These are phyloP conservation scores for Puccinia triticina DNA, from an alignment of 1,284 basidiomycete species.

Conservation along the genomic window DNA sequence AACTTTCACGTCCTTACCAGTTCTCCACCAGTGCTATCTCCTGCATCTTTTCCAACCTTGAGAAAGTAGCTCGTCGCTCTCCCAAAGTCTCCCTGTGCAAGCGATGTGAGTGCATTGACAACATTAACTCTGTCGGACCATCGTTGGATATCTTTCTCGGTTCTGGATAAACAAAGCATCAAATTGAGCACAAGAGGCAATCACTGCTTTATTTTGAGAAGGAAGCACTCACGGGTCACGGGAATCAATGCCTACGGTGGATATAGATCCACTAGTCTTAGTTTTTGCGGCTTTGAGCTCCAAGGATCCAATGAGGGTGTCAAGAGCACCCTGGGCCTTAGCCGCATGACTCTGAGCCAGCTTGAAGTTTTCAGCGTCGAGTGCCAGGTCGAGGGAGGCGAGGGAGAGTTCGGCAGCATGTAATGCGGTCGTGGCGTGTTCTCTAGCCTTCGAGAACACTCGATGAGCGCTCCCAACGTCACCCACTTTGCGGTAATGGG, in stretches of 20 bases:
- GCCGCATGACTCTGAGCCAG: conserved; percentile 29
- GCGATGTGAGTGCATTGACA: conserved; percentile 71
- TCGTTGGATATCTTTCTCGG: conserved; percentile 55
- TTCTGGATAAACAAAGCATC: conserved; percentile 61
- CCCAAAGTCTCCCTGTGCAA: conserved; percentile 73
- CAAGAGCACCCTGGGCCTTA: background rate
- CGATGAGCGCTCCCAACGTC: conserved; percentile 72
- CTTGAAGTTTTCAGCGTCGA: conserved; percentile 34
- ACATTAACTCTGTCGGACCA: conserved; percentile 68
- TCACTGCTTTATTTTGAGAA: conserved; percentile 47
- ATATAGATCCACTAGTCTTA: conserved; percentile 50
- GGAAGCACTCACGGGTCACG: conserved; percentile 55
- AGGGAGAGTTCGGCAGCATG: conserved; percentile 84
- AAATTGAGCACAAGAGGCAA: conserved; percentile 55
- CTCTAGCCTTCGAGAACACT: conserved; percentile 79
- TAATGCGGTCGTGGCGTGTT: conserved; percentile 79
- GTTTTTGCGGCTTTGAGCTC: conserved; percentile 53
- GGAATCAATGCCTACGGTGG: conserved; percentile 42
- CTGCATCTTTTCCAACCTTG: conserved; percentile 58
- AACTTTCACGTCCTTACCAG: background rate
- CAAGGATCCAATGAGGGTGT: conserved; percentile 15
- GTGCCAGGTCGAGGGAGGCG: conserved; percentile 71
- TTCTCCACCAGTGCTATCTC: conserved; percentile 5
- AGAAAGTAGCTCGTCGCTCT: conserved; percentile 74
- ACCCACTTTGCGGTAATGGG: conserved; percentile 72